Base-by-base conservation (phyloP, 2,329 filamentous ascomycete species). In the Curvularia sp. region DNA sequence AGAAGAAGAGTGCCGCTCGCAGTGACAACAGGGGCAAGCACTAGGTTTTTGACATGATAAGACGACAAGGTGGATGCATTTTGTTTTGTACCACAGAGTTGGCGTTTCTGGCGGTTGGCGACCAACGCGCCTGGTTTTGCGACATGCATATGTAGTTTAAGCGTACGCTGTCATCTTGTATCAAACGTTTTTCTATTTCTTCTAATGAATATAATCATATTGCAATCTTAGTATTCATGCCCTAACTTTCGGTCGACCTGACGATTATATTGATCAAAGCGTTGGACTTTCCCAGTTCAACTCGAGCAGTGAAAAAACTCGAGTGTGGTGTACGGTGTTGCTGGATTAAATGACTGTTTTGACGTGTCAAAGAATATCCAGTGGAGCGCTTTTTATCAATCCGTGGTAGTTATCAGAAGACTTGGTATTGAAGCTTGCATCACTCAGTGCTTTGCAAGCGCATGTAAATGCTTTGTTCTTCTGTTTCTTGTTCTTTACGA, bases 1-100 rank as follows among this genome's bases (percentile, higher is more conserved):
- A 66, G 59, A 66, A 68, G 58, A 68, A 72, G 63, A 54, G 66
- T n/a, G 67, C 64, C 18, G 67, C 68, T 25, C 57, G 59, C 34
- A 62, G 56, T 32, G 68, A 67, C 19, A 36, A 65, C 46, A 62
- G 65, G 55, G 68, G 42, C 36, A 25, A 46, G 47, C 45, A 59
- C 39, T 59, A 55, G 18, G 12, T 34, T 4, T 21, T 48, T 23
- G 6, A 3, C 15, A n/a, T 27, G 10, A 34, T 34, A 3, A 19
- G 21, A 28, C 18, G 34, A 36, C 7, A 18, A 36, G 34, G 8
- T 7, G 15, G 3, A 36, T n/a, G 6, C 10, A 3, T 23, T 10
- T 47, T n/a, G 45, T n/a, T 9, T 12, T 30, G 30, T 21, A 38
- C 7, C 3, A 19, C 39, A 13, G n/a, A n/a, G 39, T 10, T 30